A percentile compares a stretch with the other conserved stretches of the same genome.
Evolutionary conservation across 306 rosid genomes (phyloP).

Genomic region (Lithocarpus polystachyus): DNA sequence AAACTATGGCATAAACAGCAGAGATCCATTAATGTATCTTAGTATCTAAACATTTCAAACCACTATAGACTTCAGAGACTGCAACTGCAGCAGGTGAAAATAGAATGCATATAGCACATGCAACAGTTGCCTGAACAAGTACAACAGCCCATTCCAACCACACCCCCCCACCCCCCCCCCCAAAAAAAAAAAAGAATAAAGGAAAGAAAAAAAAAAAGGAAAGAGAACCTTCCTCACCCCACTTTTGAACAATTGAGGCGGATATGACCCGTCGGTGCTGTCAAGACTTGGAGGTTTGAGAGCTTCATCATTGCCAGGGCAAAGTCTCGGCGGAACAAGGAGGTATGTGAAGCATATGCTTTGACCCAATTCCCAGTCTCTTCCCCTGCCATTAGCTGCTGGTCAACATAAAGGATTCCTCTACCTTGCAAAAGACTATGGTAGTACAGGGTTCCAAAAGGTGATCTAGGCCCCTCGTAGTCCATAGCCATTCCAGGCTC

Average conservation of each 20-base stretch:
- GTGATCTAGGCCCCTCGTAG: slow-evolving; percentile 17
- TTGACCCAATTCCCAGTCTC: slow-evolving; percentile 31
- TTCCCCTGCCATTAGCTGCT: slow-evolving; percentile 34
- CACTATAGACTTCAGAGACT: neutral
- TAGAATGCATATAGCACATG: neutral
- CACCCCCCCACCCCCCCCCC: too few species aligned
- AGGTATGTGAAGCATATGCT: slow-evolving; percentile 31
- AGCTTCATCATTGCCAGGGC: slow-evolving; percentile 44
- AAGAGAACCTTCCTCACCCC: slow-evolving; percentile 17
- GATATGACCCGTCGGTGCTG: slow-evolving; percentile 37
- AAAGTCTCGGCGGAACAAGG: slow-evolving; percentile 32
- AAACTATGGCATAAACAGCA: neutral
- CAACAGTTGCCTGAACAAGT: too few species aligned
- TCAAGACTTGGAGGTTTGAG: slow-evolving; percentile 39
- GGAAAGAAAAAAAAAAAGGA: neutral
- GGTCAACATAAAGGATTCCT: slow-evolving; percentile 44
- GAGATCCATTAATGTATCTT: neutral
- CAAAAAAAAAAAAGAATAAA: neutral
- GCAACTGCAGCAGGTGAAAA: neutral
- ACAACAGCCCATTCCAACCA: too few species aligned
- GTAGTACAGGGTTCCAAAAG: slow-evolving; percentile 29
- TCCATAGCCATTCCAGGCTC: slow-evolving; percentile 22
- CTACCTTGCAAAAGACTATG: slow-evolving; percentile 28
- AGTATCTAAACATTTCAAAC: neutral
- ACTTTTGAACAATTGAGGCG: slow-evolving; percentile 35